Evolutionary conservation across 225 moss, liverwort and hornwort genomes (phyloP).

Genomic region (Ulota crispa): DNA sequence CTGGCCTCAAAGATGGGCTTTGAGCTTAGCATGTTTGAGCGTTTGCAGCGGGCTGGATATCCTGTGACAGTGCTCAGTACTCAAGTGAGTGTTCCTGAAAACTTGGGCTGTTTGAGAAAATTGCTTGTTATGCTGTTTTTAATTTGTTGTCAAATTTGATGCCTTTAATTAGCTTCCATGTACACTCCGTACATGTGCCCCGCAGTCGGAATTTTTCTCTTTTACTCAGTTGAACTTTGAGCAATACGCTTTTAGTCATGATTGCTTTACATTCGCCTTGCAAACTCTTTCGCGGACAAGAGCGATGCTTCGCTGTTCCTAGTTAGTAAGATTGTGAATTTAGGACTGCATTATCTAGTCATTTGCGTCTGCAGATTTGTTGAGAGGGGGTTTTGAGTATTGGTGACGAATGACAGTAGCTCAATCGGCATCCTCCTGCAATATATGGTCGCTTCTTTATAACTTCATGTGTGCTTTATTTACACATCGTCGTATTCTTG

Average conservation of each 20-base stretch:
- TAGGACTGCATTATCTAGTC: constrained; percentile 11
- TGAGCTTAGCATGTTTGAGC: constrained; percentile 98
- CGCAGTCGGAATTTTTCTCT: neutral
- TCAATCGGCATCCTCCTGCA: constrained; percentile 5
- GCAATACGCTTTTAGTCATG: neutral
- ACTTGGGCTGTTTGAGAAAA: constrained; percentile 7
- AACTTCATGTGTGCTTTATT: constrained; percentile 13
- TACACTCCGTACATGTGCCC: neutral
- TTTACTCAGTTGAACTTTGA: neutral
- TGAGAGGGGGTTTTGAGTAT: neutral
- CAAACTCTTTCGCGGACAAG: neutral
- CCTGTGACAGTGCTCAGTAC: constrained; percentile 83
- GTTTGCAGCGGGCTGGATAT: constrained; percentile 86
- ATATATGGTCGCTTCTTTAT: neutral
- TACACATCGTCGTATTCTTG: neutral
- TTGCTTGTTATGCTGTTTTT: neutral
- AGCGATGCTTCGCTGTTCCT: constrained; percentile 5
- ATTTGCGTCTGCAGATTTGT: neutral
- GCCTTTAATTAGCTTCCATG: neutral
- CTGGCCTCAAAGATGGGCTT: constrained; percentile 71
- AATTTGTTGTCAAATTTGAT: neutral
- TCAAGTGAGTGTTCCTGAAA: constrained; percentile 45
- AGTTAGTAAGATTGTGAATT: neutral
- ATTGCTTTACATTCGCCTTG: neutral
- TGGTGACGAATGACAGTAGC: neutral